phyloP scores from a whole-genome alignment of 345 rosid genomes.

The Brassica juncea region DNA sequence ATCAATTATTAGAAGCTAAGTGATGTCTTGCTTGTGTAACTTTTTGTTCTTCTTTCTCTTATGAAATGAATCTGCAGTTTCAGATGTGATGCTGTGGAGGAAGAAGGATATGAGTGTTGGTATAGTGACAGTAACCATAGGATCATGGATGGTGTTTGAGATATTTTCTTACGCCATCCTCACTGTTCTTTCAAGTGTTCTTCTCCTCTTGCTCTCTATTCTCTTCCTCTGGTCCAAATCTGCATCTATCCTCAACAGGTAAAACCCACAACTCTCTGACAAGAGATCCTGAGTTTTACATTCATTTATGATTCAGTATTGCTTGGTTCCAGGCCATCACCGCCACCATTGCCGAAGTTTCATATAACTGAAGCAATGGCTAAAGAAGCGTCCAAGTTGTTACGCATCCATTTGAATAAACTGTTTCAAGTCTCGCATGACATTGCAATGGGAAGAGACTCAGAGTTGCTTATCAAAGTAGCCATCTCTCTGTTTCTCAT shows the following conservation, averaged over 20 bases:
- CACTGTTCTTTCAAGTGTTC: slow-evolving; percentile 81
- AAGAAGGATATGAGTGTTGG: slow-evolving; percentile 57
- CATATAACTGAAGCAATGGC: slow-evolving; percentile 67
- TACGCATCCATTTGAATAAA: slow-evolving; percentile 53
- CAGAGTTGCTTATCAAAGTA: slow-evolving; percentile 58
- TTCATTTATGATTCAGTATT: background rate
- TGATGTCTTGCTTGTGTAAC: slow-evolving; percentile 12
- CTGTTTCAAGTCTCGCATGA: slow-evolving; percentile 65
- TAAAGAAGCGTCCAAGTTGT: slow-evolving; percentile 48
- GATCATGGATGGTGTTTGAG: slow-evolving; percentile 89
- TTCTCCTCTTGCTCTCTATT: slow-evolving; percentile 71
- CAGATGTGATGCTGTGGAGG: slow-evolving; percentile 94
- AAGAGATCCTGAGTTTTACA: background rate
- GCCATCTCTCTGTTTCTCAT: slow-evolving; percentile 61
- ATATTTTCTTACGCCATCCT: slow-evolving; percentile 77
- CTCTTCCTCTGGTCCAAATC: slow-evolving; percentile 97
- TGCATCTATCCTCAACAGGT: slow-evolving; percentile 89
- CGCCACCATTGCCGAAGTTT: slow-evolving; percentile 70
- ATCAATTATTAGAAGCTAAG: background rate
- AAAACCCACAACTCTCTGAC: background rate
- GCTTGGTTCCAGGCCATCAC: slow-evolving; percentile 65
- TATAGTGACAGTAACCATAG: slow-evolving; percentile 63
- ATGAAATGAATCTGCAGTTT: slow-evolving; percentile 56
- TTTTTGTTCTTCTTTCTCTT: slow-evolving; percentile 3
- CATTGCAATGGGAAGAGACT: slow-evolving; percentile 75